Conservation (phyloP, 495 filamentous ascomycete species). For the Penicillium chermesinum region DNA sequence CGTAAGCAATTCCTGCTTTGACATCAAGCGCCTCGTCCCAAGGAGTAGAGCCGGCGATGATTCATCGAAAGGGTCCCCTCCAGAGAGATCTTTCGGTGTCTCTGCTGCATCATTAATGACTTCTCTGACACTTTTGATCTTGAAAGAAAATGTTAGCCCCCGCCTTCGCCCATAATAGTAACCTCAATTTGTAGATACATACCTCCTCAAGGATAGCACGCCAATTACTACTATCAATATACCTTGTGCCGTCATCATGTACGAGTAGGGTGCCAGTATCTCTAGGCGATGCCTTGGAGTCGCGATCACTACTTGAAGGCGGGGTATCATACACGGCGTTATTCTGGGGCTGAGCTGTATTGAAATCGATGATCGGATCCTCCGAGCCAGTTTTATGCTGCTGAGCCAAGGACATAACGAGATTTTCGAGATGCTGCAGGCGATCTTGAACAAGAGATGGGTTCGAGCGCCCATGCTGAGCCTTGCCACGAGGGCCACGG, state of each 20-base stretch:
- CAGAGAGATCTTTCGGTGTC: constrained; percentile 18
- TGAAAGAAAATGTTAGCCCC: constrained; percentile 10
- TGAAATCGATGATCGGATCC: constrained; percentile 10
- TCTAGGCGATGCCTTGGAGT: constrained; percentile 39
- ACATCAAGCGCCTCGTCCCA: constrained; percentile 27
- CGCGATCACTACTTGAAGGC: constrained; percentile 61
- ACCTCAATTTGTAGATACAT: constrained; percentile 1
- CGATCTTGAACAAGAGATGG: constrained; percentile 43
- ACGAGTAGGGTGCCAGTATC: constrained; percentile 67
- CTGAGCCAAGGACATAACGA: constrained; percentile 45
- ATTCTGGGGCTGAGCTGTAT: constrained; percentile 1
- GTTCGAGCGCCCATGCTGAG: constrained; percentile 27
- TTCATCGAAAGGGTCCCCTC: constrained; percentile 17
- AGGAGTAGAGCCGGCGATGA: constrained; percentile 37
- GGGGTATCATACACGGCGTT: constrained; percentile 16
- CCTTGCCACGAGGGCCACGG: constrained; percentile 31
- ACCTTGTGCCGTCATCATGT: constrained; percentile 36
- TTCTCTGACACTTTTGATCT: constrained; percentile 36
- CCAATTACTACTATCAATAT: constrained; percentile 49
- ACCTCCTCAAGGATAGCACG: constrained; percentile 49
- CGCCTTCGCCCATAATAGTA: no score
- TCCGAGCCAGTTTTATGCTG: constrained; percentile 26
- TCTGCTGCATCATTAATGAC: constrained; percentile 24
- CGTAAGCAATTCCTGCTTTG: constrained; percentile 34
- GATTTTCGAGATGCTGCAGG: constrained; percentile 48